These are phyloP conservation scores for Mycothermus thermophilus DNA, from an alignment of 495 filamentous ascomycete species.

Conservation along the genomic window DNA sequence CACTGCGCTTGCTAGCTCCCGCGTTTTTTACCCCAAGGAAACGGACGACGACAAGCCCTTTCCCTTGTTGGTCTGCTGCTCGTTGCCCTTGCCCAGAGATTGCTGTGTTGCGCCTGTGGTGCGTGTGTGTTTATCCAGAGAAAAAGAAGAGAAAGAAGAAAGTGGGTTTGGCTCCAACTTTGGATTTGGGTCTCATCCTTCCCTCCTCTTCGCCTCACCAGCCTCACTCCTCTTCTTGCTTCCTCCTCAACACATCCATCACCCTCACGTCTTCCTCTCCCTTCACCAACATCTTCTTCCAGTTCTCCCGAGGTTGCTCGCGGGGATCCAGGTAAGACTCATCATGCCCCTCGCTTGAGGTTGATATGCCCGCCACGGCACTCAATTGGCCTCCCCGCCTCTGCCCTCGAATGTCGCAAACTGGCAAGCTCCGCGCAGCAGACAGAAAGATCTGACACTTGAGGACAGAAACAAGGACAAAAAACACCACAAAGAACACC, in stretches of 20 bases:
- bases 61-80: constrained; percentile 16
- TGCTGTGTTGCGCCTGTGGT: constrained; percentile 5
- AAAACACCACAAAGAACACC: constrained; percentile 2
- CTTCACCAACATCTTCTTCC: too few species aligned
- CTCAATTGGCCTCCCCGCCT: not conserved
- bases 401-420: constrained; percentile 1
- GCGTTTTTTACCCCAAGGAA: too few species aligned
- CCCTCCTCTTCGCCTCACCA: not conserved
- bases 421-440: constrained; percentile 1
- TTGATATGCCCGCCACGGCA: not conserved
- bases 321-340: too few species aligned
- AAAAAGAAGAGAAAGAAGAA: too few species aligned
- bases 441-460: too few species aligned
- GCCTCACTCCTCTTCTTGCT: constrained; percentile 3
- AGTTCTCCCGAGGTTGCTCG: too few species aligned
- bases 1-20: too few species aligned
- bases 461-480: not conserved
- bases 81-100: constrained; percentile 9
- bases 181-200: constrained; percentile 5
- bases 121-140: constrained; percentile 5
- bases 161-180: too few species aligned
- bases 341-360: constrained; percentile 15
- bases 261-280: not conserved
- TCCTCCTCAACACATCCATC: too few species aligned
- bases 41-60: too few species aligned